Evolutionary conservation across 192 early-diverging fungal species (phyloP).

Genomic region (Coemansia sp.): DNA sequence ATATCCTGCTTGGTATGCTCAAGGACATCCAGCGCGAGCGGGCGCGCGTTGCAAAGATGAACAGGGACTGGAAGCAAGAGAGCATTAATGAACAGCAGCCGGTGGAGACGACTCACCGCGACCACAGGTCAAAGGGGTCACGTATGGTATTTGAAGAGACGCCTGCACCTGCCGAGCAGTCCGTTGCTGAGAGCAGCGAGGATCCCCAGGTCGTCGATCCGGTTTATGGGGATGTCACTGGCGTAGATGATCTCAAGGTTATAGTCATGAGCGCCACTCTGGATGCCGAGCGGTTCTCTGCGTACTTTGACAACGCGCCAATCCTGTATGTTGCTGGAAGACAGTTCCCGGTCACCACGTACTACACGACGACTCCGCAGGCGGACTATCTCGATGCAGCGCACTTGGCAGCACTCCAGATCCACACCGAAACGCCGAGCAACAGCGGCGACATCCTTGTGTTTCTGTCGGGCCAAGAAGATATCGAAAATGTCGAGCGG

Average conservation of each 20-base stretch:
- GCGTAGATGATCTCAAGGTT: conserved; percentile 71
- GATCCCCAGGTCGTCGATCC: conserved; percentile 1
- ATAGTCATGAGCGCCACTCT: conserved; percentile 97
- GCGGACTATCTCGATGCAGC: conserved; percentile 92
- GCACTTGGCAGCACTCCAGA: conserved; percentile 81
- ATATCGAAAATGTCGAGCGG: conserved; percentile 88
- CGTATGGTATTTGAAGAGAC: conserved; percentile 28
- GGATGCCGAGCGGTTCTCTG: conserved; percentile 88
- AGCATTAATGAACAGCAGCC: conserved; percentile 11
- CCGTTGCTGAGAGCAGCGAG: not conserved
- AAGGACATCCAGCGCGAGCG: conserved; percentile 81
- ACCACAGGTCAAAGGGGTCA: conserved; percentile 26
- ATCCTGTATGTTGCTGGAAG: conserved; percentile 90
- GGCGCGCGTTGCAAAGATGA: conserved; percentile 37
- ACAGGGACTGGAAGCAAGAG: not conserved
- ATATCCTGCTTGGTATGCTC: conserved; percentile 95
- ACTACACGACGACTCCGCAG: conserved; percentile 75
- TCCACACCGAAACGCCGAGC: conserved; percentile 79
- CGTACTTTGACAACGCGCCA: conserved; percentile 83
- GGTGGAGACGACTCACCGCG: conserved; percentile 1
- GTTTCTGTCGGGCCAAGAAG: conserved; percentile 88
- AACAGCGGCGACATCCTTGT: conserved; percentile 86
- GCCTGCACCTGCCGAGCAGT: not conserved
- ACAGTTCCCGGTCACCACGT: conserved; percentile 84
- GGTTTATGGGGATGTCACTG: conserved; percentile 38